A percentile compares a stretch with the other conserved stretches of the same genome.
Conservation (phyloP, 176 grass and related monocot species). For the Echinochloa phyllopogon region DNA sequence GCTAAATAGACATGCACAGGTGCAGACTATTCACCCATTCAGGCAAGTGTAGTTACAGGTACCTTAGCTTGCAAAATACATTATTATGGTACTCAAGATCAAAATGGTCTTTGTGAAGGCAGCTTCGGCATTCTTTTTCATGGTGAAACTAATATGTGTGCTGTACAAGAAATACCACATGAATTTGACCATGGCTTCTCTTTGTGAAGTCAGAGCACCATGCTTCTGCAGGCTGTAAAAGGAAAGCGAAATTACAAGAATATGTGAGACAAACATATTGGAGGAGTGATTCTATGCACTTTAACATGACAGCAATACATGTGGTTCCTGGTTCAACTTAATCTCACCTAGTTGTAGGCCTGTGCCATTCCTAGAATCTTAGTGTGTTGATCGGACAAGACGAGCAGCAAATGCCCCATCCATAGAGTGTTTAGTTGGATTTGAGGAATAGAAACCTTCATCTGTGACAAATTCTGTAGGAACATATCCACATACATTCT, state of each 20-base stretch:
- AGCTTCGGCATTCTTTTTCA: conserved; percentile 23
- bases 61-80: conserved; percentile 33
- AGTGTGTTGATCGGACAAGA: conserved; percentile 56
- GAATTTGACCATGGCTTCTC: not conserved
- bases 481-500: conserved; percentile 68
- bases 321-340: conserved; percentile 12
- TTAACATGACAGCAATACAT: conserved; percentile 1
- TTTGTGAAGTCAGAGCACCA: not conserved
- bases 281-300: not conserved
- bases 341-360: conserved; percentile 41
- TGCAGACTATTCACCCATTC: conserved; percentile 18
- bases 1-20: conserved; percentile 23
- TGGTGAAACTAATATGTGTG: conserved; percentile 26
- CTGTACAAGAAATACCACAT: conserved; percentile 1
- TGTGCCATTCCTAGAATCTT: conserved; percentile 38
- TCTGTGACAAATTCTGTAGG: conserved; percentile 78
- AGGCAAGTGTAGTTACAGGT: conserved; percentile 9
- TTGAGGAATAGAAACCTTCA: conserved; percentile 87
- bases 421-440: conserved; percentile 81
- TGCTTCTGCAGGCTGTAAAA: not conserved
- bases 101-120: conserved; percentile 9
- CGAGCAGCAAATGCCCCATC: conserved; percentile 94
- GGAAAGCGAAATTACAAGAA: not conserved
- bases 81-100: not conserved
- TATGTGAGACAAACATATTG: conserved; percentile 25